A percentile compares a stretch with the other conserved stretches of the same genome.
phyloP scores from a whole-genome alignment of 2,329 filamentous ascomycete genomes.

The Coniochaeta hoffmannii region DNA sequence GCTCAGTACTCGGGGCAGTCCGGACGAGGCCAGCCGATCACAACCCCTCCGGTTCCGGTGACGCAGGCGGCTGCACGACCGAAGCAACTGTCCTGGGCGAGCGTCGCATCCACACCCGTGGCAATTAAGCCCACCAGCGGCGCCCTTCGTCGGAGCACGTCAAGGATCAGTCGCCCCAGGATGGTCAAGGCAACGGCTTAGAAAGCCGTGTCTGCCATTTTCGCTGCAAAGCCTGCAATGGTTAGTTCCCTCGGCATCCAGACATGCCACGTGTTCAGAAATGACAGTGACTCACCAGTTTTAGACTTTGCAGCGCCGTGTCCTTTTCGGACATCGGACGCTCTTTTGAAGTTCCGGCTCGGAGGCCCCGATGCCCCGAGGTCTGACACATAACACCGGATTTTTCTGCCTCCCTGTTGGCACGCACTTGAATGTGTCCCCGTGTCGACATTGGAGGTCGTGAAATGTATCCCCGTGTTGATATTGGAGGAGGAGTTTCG shows the following conservation, averaged over 20 bases:
- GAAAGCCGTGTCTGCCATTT: neutral
- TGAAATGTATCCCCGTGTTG: neutral
- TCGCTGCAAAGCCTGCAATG: too few species aligned
- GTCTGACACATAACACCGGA: neutral
- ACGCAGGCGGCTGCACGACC: neutral
- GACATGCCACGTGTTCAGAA: neutral
- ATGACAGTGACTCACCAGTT: neutral
- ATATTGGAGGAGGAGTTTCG: neutral
- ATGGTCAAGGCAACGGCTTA: neutral
- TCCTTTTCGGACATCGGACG: too few species aligned
- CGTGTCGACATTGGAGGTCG: neutral
- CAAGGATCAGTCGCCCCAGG: neutral
- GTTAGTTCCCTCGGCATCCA: neutral
- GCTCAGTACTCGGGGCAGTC: neutral
- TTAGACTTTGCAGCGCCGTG: too few species aligned
- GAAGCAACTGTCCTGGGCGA: neutral
- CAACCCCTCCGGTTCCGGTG: neutral
- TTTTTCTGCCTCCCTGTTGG: neutral
- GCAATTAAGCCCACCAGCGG: neutral
- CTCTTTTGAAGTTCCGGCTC: too few species aligned
- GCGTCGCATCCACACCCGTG: neutral
- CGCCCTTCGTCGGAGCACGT: neutral
- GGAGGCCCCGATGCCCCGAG: neutral
- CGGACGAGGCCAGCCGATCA: neutral
- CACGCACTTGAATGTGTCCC: neutral